Base-by-base conservation (phyloP, 2,329 filamentous ascomycete species). In the Epichloe elymi region DNA sequence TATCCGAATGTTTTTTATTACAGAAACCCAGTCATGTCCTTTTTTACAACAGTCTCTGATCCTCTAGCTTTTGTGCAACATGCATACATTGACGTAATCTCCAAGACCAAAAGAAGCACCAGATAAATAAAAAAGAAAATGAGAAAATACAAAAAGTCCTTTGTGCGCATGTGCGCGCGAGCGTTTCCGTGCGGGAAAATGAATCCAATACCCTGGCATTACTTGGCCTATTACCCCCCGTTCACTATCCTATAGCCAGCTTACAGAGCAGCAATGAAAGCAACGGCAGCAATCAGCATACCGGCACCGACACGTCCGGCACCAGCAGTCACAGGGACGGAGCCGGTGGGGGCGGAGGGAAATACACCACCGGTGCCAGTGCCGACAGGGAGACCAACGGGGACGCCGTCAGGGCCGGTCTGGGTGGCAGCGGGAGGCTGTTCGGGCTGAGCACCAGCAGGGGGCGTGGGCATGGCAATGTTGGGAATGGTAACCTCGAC, bases 401-500 rank as follows among this genome's bases (percentile, higher is more conserved):
- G 20, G 26, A 35, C 39, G 5, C 46, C 49, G 10, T 10, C 26
- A 33, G 20, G 33, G 3, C 12, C 19, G 20, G 48, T 30, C 26
- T 20, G 37, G 15, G 49, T 23, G 15, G 44, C 57, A 52, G 56
- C 49, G 43, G 57, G 47, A 49, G 54, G 52, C 37, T 20, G 49
- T 38, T 55, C 26, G 15, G 57, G 56, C 33, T 56, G 53, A 42
- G 50, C 59, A 17, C 36, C 50, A 44, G 55, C 51, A 11, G 57
- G 58, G 38, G 57, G 59, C 42, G 70, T 69, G 55, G 67, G 66
- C 68, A 80, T 73, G 60, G 63, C 70, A 54, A 80, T 71, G 65
- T 75, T 65, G 42, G 78, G 78, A 26, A 80, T 72, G 46, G 72
- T 71, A 53, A 81, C 58, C 60, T 70, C 68, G 50, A 76, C 76